Base-by-base conservation (phyloP, 345 rosid species). In the Triadica sebifera region DNA sequence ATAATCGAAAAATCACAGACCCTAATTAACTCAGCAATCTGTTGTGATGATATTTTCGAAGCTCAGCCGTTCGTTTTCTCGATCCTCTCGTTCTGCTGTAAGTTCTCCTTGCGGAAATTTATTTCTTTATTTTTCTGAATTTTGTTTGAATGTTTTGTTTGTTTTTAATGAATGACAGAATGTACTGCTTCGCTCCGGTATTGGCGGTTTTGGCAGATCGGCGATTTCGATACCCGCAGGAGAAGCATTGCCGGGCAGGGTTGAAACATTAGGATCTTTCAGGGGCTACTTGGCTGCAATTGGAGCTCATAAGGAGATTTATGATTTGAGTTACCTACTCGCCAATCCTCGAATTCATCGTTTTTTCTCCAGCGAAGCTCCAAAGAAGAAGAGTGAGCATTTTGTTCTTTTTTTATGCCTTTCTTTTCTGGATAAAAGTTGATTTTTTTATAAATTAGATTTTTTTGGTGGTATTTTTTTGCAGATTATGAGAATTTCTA, bases 401-500 rank as follows among this genome's bases (percentile, higher is more conserved):
- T n/a, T 25, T 57, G 4, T 50, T 38, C 1, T 68, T 58, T 46
- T 12, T 63, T 39, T 17, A 17, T 7, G 2, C 15, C 8, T 25
- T 5, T 10, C 37, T 58, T 75, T 75, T 24, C n/a, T 10, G 20
- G 2, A 5, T n/a, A n/a, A 12, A 25, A 8, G 49, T 4, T 43
- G 1, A 34, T 17, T 4, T 19, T 64, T 49, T 67, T 38, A 10
- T 63, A 6, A 55, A 8, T 0, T 24, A 19, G 34, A 20, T 3
- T 43, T 22, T 16, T 13, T 61, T n/a, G 3, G 43, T n/a, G 50
- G 11, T 45, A 4, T 62, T 55, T 63, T 41, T 41, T 67, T 79
- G 80, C 85, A 93, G 99, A 95, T 84, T 91, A 88, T 82, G 98
- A 91, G 84, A 93, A 88, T 58, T 95, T 87, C 76, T 88, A 80